A percentile compares a stretch with the other conserved stretches of the same genome.
phyloP scores from a whole-genome alignment of 2,329 filamentous ascomycete species.

The Pseudocercospora ulei region DNA sequence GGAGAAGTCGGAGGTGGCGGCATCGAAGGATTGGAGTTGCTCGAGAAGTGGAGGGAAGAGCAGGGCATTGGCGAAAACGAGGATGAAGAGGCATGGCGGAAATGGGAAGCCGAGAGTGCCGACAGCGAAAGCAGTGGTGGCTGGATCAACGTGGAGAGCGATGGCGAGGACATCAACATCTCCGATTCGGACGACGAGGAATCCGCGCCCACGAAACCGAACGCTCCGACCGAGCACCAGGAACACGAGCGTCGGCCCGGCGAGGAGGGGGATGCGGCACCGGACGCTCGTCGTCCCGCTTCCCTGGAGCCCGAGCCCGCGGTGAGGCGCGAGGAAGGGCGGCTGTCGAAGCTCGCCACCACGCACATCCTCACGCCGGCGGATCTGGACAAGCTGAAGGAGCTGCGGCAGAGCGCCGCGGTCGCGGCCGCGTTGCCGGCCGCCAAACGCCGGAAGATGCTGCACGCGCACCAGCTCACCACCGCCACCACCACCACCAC shows the following conservation, averaged over 20 bases:
- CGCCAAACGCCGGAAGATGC: conserved; percentile 35
- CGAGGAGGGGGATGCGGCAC: conserved; percentile 17
- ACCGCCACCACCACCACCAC: no score
- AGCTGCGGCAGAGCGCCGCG: conserved; percentile 65
- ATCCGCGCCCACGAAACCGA: conserved; percentile 43
- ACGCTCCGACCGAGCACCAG: conserved; percentile 15
- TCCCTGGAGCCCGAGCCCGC: conserved; percentile 29
- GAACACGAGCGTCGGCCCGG: no score
- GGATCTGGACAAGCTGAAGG: conserved; percentile 86
- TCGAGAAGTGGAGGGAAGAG: conserved; percentile 89
- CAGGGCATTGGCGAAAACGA: conserved; percentile 58
- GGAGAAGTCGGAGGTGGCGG: conserved; percentile 71
- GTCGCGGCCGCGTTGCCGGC: conserved; percentile 54
- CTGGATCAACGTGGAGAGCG: conserved; percentile 83
- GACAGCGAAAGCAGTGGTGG: conserved; percentile 66
- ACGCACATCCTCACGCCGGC: conserved; percentile 90
- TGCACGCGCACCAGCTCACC: conserved; percentile 21
- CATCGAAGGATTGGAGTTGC: conserved; percentile 83
- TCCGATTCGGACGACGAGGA: conserved; percentile 62
- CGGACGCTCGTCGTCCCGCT: conserved; percentile 30
- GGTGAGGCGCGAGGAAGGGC: conserved; percentile 29
- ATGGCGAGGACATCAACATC: conserved; percentile 64
- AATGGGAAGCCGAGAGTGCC: conserved; percentile 54
- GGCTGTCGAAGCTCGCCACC: conserved; percentile 65
- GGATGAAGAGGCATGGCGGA: conserved; percentile 48